phyloP scores from a whole-genome alignment of 225 moss, liverwort and hornwort species.

The Ulota crispa region DNA sequence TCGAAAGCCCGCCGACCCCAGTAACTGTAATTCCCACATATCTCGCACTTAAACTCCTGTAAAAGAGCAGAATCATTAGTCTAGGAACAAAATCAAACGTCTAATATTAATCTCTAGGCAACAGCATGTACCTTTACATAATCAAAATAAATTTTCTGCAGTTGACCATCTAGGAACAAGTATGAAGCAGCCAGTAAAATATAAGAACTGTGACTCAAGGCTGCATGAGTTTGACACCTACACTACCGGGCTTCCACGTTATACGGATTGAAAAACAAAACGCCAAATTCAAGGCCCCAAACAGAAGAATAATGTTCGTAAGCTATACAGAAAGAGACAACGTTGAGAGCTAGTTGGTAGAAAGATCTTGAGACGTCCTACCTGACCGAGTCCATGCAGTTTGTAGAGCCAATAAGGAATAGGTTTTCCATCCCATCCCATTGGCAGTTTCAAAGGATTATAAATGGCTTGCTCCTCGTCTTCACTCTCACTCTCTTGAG shows the following conservation, averaged over 20 bases:
- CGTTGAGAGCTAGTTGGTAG: neutral
- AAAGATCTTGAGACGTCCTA: conserved; percentile 23
- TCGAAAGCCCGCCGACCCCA: conserved; percentile 94
- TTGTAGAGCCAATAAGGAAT: conserved; percentile 96
- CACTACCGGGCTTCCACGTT: neutral
- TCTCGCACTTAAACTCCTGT: conserved; percentile 96
- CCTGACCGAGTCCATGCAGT: conserved; percentile 94
- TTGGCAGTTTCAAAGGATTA: conserved; percentile 88
- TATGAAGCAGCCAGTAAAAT: neutral
- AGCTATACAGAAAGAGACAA: neutral
- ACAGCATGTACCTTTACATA: neutral
- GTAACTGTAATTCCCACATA: conserved; percentile 88
- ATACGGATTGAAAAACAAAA: conserved; percentile 8
- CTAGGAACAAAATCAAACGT: conserved; percentile 6
- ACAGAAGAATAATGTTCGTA: neutral
- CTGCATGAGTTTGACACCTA: neutral
- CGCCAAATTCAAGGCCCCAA: neutral
- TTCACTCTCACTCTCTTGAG: conserved; percentile 93
- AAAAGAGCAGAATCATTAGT: conserved; percentile 24
- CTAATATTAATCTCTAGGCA: neutral
- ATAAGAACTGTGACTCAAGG: neutral
- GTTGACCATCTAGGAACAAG: conserved; percentile 4
- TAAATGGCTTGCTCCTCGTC: conserved; percentile 96
- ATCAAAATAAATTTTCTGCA: neutral
- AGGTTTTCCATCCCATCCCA: conserved; percentile 99